Conservation (phyloP, 2,329 filamentous ascomycete species). For the Lachnellula suecica region DNA sequence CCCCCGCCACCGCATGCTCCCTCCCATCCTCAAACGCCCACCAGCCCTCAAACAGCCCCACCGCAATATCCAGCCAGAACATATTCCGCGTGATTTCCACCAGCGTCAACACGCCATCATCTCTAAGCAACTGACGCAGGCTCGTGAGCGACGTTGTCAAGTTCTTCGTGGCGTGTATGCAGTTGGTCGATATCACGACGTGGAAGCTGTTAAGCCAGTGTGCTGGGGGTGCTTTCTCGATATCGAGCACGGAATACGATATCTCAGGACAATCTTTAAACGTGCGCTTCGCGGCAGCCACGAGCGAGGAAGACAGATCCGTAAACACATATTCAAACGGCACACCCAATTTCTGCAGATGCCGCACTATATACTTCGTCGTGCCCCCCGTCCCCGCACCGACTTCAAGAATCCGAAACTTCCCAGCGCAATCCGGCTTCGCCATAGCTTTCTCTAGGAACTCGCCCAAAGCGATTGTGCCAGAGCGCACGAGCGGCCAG, state of each 20-base stretch:
- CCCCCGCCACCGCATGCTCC: constrained; percentile 10
- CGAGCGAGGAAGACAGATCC: constrained; percentile 37
- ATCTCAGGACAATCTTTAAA: constrained; percentile 22
- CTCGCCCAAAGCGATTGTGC: constrained; percentile 6
- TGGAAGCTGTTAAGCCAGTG: constrained; percentile 12
- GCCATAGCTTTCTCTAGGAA: constrained; percentile 10
- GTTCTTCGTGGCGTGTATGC: constrained; percentile 19
- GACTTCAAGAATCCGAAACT: constrained; percentile 41
- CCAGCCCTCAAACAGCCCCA: constrained; percentile 26
- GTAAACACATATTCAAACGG: constrained; percentile 43
- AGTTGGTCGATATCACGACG: constrained; percentile 21
- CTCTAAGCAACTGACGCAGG: constrained; percentile 8
- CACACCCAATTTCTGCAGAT: constrained; percentile 25
- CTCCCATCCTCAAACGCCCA: constrained; percentile 23
- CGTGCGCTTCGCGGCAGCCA: constrained; percentile 21
- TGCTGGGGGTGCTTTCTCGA: constrained; percentile 12
- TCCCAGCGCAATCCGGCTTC: neutral
- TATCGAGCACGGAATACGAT: constrained; percentile 15
- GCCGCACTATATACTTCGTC: constrained; percentile 32
- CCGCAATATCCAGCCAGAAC: constrained; percentile 24
- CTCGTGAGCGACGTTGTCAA: constrained; percentile 1
- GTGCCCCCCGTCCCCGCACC: constrained; percentile 45
- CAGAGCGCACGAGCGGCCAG: constrained; percentile 19
- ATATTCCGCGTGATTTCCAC: constrained; percentile 18
- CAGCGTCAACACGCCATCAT: constrained; percentile 16